A percentile compares a stretch with the other conserved stretches of the same genome.
These are phyloP conservation scores for Leishmania gerbilli DNA, from an alignment of 208 protist genomes.

Conservation along the genomic window DNA sequence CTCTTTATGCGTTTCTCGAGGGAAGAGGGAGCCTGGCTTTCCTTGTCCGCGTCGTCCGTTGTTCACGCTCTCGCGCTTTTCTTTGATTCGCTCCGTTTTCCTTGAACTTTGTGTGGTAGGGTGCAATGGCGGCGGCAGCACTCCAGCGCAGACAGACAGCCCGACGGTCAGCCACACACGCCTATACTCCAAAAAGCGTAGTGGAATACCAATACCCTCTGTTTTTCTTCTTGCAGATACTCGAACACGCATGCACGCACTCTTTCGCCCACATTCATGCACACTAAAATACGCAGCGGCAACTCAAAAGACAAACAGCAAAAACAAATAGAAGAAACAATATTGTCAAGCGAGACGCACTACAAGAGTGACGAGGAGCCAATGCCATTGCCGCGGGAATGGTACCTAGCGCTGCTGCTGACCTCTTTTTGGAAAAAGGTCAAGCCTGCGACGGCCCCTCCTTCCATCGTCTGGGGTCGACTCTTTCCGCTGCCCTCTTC, in stretches of 20 bases:
- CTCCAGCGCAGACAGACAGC: background rate
- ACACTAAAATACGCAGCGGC: background rate
- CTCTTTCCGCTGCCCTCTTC: background rate
- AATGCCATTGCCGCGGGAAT: background rate
- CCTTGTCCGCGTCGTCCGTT: background rate
- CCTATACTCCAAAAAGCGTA: background rate
- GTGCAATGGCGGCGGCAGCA: background rate
- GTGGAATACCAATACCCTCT: background rate
- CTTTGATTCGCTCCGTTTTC: conserved; percentile 15
- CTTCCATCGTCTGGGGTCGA: background rate
- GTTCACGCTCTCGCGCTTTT: conserved; percentile 14
- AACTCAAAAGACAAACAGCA: background rate
- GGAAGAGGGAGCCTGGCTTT: background rate
- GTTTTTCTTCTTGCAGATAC: conserved; percentile 14
- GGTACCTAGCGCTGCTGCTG: background rate
- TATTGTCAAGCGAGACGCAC: background rate
- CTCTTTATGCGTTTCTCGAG: background rate
- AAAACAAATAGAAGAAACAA: background rate
- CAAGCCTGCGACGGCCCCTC: background rate
- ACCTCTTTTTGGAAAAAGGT: background rate
- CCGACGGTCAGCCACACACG: background rate
- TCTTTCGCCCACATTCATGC: background rate
- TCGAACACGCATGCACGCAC: background rate
- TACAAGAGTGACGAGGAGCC: background rate
- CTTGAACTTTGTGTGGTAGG: background rate